Evolutionary conservation across 2,329 filamentous ascomycete genomes (phyloP), one percentile per base, ranked within the genome.

Genomic region (Corinectria fuckeliana): DNA sequence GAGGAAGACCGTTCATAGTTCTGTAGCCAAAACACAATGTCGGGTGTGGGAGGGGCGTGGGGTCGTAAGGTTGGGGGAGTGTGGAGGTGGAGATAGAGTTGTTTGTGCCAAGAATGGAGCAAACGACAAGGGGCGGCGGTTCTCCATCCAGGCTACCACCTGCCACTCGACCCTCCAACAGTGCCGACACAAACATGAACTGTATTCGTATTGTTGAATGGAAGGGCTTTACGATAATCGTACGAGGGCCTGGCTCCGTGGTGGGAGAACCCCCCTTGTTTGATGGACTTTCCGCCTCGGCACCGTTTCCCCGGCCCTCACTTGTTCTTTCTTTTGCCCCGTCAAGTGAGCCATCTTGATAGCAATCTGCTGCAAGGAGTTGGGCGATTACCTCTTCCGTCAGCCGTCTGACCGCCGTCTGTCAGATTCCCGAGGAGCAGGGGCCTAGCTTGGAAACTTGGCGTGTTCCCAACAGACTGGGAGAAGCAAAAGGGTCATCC

Each of bases 381-480:
- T n/a, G n/a, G n/a, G n/a, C n/a, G 36, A 20, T 20, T 38, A 10
- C 20, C 20, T 16, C 11, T n/a, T 9, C 16, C 25, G 42, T 18
- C 25, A 45, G 42, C n/a, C n/a, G n/a, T n/a, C n/a, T 28, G 18
- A 28, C n/a, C 20, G n/a, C 14, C 25, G 16, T 26, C 23, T 45
- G 42, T 28, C 42, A 45, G n/a, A 10, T 30, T 25, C 25, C 2
- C n/a, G n/a, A n/a, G n/a, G 26, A 25, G 48, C 39, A 21, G 36
- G n/a, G n/a, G 28, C 23, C 52, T 49, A 41, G 49, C 28, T 53
- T 26, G 4, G 3, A 21, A 61, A 55, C n/a, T n/a, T n/a, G n/a
- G n/a, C n/a, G n/a, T n/a, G n/a, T n/a, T 61, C 58, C 66, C 66
- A 61, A 44, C 50, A 66, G 66, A 42, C 55, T 62, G 66, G 56